These are phyloP conservation scores for Jamesozyma piceae DNA, from an alignment of 805 yeast species.

Conservation along the genomic window DNA sequence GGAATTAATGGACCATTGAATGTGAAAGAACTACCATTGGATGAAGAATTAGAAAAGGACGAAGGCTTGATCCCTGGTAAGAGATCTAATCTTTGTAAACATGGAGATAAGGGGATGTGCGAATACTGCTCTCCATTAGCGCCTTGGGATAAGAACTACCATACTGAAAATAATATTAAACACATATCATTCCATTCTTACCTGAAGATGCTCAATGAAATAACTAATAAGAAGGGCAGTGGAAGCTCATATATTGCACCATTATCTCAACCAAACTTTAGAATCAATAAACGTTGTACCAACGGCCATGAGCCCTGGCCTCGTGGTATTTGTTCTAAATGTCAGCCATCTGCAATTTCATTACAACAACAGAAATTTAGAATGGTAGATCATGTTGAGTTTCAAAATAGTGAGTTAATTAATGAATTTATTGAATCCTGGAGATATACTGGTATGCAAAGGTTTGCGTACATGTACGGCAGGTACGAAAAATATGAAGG, in stretches of 20 bases:
- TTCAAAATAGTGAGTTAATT: slow-evolving; percentile 61
- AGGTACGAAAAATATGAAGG: slow-evolving; percentile 65
- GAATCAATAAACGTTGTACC: slow-evolving; percentile 52
- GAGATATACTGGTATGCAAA: slow-evolving; percentile 81
- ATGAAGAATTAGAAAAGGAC: slow-evolving; percentile 51
- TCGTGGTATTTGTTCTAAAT: slow-evolving; percentile 84
- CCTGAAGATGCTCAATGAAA: slow-evolving; percentile 60
- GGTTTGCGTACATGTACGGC: slow-evolving; percentile 82
- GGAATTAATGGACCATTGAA: slow-evolving; percentile 9
- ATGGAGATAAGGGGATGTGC: slow-evolving; percentile 93
- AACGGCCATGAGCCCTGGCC: slow-evolving; percentile 94
- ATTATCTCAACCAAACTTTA: slow-evolving; percentile 58
- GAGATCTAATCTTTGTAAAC: slow-evolving; percentile 62
- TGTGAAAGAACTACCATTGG: slow-evolving; percentile 54
- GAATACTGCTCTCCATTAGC: slow-evolving; percentile 94
- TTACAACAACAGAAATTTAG: slow-evolving; percentile 82
- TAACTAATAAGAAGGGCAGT: slow-evolving; percentile 49
- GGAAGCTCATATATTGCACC: slow-evolving; percentile 73
- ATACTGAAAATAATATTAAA: slow-evolving; percentile 66
- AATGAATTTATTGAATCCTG: slow-evolving; percentile 83
- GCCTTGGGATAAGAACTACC: slow-evolving; percentile 82
- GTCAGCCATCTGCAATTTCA: slow-evolving; percentile 94
- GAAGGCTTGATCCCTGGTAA: slow-evolving; percentile 66
- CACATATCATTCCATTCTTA: slow-evolving; percentile 83
- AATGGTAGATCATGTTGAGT: slow-evolving; percentile 97